A percentile compares a stretch with the other conserved stretches of the same genome.
phyloP scores from a whole-genome alignment of 192 early-diverging fungal genomes.

The Entomortierella parvispora region DNA sequence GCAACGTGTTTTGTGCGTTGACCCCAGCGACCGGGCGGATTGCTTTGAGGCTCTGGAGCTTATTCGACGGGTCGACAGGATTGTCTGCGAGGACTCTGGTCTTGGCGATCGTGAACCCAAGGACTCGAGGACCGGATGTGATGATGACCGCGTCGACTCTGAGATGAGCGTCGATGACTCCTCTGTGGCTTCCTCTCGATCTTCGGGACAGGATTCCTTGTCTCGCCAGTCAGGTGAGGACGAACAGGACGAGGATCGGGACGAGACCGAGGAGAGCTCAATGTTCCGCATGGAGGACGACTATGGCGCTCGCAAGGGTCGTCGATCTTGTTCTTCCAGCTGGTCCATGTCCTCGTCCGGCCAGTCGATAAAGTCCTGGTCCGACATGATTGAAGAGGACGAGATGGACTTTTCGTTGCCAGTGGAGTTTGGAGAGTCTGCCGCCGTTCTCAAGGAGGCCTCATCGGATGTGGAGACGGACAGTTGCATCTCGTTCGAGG shows the following conservation, averaged over 20 bases:
- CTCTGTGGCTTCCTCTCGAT: constrained; percentile 25
- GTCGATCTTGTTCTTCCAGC: constrained; percentile 26
- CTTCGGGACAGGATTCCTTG: constrained; percentile 4
- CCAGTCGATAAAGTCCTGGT: constrained; percentile 48
- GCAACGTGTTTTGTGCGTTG: constrained; percentile 76
- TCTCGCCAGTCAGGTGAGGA: constrained; percentile 15
- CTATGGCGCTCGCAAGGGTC: constrained; percentile 14
- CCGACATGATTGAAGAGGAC: constrained; percentile 50
- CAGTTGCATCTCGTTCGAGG: neutral
- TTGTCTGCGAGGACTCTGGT: constrained; percentile 13
- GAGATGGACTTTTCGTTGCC: constrained; percentile 52
- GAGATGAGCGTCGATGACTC: constrained; percentile 26
- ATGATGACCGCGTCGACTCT: constrained; percentile 30
- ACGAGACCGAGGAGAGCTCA: constrained; percentile 31
- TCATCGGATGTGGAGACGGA: neutral
- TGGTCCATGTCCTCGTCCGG: constrained; percentile 35
- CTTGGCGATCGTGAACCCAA: constrained; percentile 15
- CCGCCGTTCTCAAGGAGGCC: neutral
- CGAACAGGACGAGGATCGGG: constrained; percentile 1
- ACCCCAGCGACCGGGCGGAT: constrained; percentile 65
- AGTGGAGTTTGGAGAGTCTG: constrained; percentile 43
- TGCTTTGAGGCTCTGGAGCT: constrained; percentile 47
- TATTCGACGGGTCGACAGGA: constrained; percentile 30
- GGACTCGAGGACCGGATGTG: constrained; percentile 26
- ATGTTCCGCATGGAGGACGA: constrained; percentile 49